Evolutionary conservation across 176 grass and related monocot species (phyloP).

Genomic region (Hordeum vulgare): DNA sequence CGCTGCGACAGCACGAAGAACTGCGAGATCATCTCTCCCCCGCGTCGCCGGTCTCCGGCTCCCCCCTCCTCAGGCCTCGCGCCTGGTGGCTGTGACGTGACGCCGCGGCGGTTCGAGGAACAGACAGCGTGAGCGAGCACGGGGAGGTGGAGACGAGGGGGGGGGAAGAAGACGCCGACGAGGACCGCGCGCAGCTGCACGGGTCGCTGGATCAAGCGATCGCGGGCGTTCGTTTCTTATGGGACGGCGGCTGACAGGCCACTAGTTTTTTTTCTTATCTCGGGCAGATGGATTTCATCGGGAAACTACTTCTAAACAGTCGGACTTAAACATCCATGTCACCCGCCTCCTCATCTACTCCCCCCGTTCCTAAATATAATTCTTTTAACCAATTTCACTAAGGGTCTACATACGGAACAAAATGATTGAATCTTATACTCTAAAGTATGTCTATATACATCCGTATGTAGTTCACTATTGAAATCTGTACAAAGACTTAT

Average conservation of each 20-base stretch:
- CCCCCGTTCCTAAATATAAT: too few species aligned
- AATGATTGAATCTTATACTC: too few species aligned
- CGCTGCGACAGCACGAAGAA: constrained; percentile 99
- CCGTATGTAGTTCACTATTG: too few species aligned
- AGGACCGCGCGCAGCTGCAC: not conserved
- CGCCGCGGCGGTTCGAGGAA: constrained; percentile 6
- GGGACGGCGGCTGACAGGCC: not conserved
- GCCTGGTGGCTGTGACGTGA: not conserved
- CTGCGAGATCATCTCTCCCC: constrained; percentile 76
- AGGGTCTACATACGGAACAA: too few species aligned
- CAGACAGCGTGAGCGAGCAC: not conserved
- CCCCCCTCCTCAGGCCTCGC: not conserved
- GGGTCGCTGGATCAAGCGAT: not conserved
- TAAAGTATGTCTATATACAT: too few species aligned
- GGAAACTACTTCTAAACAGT: too few species aligned
- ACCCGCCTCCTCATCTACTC: too few species aligned
- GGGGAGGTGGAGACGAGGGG: constrained; percentile 1
- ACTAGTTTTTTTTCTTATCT: not conserved
- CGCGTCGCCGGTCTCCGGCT: not conserved
- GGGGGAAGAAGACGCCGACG: not conserved
- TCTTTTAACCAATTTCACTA: too few species aligned
- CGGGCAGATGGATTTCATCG: too few species aligned
- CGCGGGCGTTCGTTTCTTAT: not conserved
- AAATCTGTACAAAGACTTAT: too few species aligned
- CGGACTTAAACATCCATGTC: too few species aligned